phyloP scores from a whole-genome alignment of 2,329 filamentous ascomycete species.

The Amauroascus niger region DNA sequence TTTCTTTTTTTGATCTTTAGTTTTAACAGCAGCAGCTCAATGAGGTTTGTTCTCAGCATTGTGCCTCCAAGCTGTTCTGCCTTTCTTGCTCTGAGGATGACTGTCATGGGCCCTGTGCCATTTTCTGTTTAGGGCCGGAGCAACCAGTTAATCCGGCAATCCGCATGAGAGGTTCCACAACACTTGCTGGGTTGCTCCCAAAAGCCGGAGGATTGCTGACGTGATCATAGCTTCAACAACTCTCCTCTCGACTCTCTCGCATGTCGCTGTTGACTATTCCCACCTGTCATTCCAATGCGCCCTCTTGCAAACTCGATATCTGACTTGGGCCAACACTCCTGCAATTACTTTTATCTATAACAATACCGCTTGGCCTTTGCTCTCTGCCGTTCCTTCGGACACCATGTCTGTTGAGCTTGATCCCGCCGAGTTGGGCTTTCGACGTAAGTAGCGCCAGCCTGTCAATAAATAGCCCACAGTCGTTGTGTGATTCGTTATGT shows the following conservation, averaged over 20 bases:
- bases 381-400: conserved; percentile 18
- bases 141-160: too few species aligned
- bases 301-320: background rate
- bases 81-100: too few species aligned
- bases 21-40: too few species aligned
- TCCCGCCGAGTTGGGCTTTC: conserved; percentile 84
- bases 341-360: conserved; percentile 11
- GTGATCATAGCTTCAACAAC: too few species aligned
- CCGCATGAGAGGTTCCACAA: background rate
- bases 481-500: conserved; percentile 6
- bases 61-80: too few species aligned
- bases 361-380: conserved; percentile 19
- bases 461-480: background rate
- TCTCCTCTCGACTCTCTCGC: too few species aligned
- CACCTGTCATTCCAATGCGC: background rate
- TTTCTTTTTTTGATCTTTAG: too few species aligned
- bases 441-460: conserved; percentile 48
- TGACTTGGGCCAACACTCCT: conserved; percentile 3
- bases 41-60: too few species aligned
- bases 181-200: background rate
- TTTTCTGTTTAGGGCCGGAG: too few species aligned
- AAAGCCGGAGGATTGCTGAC: background rate
- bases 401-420: conserved; percentile 93
- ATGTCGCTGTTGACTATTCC: too few species aligned
- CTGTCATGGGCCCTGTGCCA: too few species aligned